Conservation (phyloP, 1,284 basidiomycete species). For the Papiliotrema fonsecae region DNA sequence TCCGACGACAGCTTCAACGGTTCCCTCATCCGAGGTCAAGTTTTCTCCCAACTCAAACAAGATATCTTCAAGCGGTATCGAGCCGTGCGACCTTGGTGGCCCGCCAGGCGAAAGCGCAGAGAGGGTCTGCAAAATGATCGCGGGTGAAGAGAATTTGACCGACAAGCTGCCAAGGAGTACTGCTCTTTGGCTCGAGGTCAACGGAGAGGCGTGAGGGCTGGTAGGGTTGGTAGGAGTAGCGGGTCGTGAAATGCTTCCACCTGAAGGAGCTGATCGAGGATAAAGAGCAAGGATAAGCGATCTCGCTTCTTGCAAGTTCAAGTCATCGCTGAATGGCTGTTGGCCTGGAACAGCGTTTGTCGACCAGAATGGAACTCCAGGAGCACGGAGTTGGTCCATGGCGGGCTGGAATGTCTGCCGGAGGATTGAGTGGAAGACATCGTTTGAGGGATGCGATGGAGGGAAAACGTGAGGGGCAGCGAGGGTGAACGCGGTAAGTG, state of each 20-base stretch:
- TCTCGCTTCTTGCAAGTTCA: slow-evolving; percentile 42
- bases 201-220: slow-evolving; percentile 36
- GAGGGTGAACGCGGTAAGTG: slow-evolving; percentile 40
- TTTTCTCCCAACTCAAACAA: slow-evolving; percentile 48
- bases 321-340: slow-evolving; percentile 33
- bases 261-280: slow-evolving; percentile 27
- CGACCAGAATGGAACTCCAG: slow-evolving; percentile 37
- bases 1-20: slow-evolving; percentile 41
- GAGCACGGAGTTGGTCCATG: slow-evolving; percentile 36
- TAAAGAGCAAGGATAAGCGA: slow-evolving; percentile 43
- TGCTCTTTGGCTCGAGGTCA: slow-evolving; percentile 41
- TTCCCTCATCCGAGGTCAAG: slow-evolving; percentile 44
- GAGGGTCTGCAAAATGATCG: slow-evolving; percentile 44
- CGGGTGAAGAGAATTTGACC: slow-evolving; percentile 46
- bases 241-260: slow-evolving; percentile 25
- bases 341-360: slow-evolving; percentile 30
- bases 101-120: slow-evolving; percentile 43
- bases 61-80: slow-evolving; percentile 44
- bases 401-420: slow-evolving; percentile 37
- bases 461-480: slow-evolving; percentile 42
- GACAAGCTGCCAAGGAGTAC: slow-evolving; percentile 36
- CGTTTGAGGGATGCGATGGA: slow-evolving; percentile 30
- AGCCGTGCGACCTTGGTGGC: slow-evolving; percentile 29
- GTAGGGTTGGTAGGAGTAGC: slow-evolving; percentile 43
- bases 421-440: slow-evolving; percentile 32